phyloP scores from a whole-genome alignment of 2,329 filamentous ascomycete genomes.

The Curvularia sp. region DNA sequence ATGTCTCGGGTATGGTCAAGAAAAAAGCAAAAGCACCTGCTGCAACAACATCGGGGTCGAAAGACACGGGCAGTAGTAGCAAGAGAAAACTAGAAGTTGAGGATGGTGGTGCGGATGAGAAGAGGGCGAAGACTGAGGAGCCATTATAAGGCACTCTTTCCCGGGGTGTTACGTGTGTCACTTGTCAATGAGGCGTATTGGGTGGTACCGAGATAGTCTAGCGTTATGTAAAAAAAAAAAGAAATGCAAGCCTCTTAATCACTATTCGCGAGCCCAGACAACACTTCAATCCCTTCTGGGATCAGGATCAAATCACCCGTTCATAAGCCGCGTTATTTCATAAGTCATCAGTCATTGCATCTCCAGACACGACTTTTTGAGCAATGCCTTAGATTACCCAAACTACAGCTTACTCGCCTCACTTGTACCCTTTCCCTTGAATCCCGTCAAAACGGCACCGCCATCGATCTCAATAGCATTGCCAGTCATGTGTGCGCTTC shows the following conservation, averaged over 20 bases:
- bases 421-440: conserved; percentile 44
- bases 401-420: conserved; percentile 38
- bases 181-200: not conserved
- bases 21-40: conserved; percentile 66
- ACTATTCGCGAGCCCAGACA: not conserved
- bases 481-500: conserved; percentile 54
- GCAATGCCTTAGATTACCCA: not conserved
- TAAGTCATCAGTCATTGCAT: not conserved
- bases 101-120: conserved; percentile 33
- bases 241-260: not conserved
- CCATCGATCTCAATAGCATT: conserved; percentile 60
- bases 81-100: conserved; percentile 47
- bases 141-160: conserved; percentile 6
- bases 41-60: conserved; percentile 14
- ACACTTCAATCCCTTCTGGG: not conserved
- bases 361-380: not conserved
- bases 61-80: conserved; percentile 25
- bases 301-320: not conserved
- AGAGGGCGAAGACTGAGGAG: conserved; percentile 47
- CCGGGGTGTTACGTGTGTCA: not conserved
- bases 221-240: not conserved
- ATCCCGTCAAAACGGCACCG: conserved; percentile 54
- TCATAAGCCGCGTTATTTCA: not conserved
- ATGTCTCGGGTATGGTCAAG: conserved; percentile 76
- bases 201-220: not conserved